A percentile compares a stretch with the other conserved stretches of the same genome.
Evolutionary conservation across 305 asterid genomes (phyloP).

Genomic region (Fraxinus dipetala): DNA sequence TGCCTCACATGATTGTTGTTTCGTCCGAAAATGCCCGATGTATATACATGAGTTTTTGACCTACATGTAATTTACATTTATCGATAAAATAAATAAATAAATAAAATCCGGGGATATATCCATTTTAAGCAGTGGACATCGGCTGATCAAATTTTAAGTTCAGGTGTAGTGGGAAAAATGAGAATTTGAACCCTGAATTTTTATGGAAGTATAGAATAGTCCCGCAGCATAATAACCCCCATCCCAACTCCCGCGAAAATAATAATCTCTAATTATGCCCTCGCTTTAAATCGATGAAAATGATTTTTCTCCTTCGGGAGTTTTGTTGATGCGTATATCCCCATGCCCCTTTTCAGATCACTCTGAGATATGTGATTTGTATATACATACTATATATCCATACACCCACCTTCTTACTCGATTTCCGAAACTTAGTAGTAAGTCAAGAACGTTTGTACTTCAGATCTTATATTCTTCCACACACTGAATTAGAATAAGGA

Average conservation of each 20-base stretch:
- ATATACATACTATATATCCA: not conserved
- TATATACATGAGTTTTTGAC: no score
- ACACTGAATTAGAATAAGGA: constrained; percentile 19
- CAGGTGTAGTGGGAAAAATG: not conserved
- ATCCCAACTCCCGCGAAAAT: not conserved
- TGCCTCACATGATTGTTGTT: no score
- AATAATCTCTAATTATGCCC: not conserved
- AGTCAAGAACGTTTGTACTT: not conserved
- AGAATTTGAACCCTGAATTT: not conserved
- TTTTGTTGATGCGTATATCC: not conserved
- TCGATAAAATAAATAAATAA: no score
- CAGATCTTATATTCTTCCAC: constrained; percentile 19
- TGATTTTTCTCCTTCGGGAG: not conserved
- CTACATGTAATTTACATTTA: no score
- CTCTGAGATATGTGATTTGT: constrained; percentile 17
- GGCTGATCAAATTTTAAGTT: no score
- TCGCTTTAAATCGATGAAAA: not conserved
- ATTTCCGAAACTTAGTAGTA: not conserved
- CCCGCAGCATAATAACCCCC: not conserved
- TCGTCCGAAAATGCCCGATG: no score
- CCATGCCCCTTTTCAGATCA: constrained; percentile 18
- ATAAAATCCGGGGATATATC: no score
- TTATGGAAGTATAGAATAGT: not conserved
- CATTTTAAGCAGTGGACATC: no score
- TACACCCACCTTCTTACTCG: not conserved